Evolutionary conservation across 2,329 filamentous ascomycete genomes (phyloP), one percentile per base, ranked within the genome.

Genomic region (Colletotrichum eleusines): DNA sequence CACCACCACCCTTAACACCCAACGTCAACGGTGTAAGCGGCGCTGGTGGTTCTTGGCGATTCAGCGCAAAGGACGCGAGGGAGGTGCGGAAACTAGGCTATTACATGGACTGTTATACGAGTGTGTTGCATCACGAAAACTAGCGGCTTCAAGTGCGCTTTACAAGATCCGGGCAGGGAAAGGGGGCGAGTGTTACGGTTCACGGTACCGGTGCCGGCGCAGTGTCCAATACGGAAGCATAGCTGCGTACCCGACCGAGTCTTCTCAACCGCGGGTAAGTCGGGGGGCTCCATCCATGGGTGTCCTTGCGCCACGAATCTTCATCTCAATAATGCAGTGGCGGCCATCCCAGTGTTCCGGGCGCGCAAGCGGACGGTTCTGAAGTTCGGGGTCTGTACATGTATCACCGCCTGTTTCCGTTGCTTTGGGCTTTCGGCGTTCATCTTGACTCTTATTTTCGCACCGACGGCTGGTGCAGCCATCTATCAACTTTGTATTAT

Each of bases 41-140:
- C 35, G 57, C 23, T 38, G 33, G 44, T 59, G 18, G 23, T 51
- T 50, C 16, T 61, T 14, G 40, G 28, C 57, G 20, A 5, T 61
- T 50, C 20, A n/a, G 35, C 53, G 38, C 35, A 12, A 40, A 42
- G 23, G 33, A 40, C 31, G 31, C 8, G 12, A 33, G 12, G 26
- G 26, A 11, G 16, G 38, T 14, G 18, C 18, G 11, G 8, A 54
- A 35, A 35, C 26, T n/a, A 16, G 20, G 42, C 46, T n/a, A 20
- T 33, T 65, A 61, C 66, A 65, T 53, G 11, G 35, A n/a, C 57
- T 44, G 33, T 16, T 42, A 55, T 66, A 28, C 46, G 60, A 63
- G 67, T 70, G 67, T 62, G 67, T 67, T 67, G 42, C 67, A 61
- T 50, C 46, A 35, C 67, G 63, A 55, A 50, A 57, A 57, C 50